A percentile compares a stretch with the other conserved stretches of the same genome.
Conservation (phyloP, 108 stramenopile species). For the Nannochloropsis oceanica region DNA sequence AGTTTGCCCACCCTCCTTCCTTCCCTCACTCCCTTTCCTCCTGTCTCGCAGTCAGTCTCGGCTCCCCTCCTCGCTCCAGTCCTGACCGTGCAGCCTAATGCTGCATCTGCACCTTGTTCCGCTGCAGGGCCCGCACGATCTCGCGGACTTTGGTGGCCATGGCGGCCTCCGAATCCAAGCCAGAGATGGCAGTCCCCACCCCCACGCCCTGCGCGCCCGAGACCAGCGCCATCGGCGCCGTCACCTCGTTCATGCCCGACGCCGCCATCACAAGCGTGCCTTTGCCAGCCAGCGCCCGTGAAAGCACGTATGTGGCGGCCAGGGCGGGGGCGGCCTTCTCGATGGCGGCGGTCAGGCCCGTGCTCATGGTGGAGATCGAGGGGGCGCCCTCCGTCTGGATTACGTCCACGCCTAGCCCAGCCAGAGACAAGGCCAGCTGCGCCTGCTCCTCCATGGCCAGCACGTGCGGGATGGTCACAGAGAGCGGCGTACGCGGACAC, state of each 20-base stretch:
- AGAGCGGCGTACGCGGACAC: conserved; percentile 28
- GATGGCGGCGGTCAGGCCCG: conserved; percentile 28
- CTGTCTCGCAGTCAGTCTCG: background rate
- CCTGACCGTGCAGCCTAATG: no score
- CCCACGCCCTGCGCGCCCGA: conserved; percentile 38
- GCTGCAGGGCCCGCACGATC: background rate
- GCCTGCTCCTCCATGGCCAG: conserved; percentile 37
- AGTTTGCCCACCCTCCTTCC: no score
- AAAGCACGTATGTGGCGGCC: conserved; percentile 34
- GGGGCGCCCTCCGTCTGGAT: conserved; percentile 41
- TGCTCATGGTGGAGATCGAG: conserved; percentile 21
- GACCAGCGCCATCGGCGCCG: conserved; percentile 36
- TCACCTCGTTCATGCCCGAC: conserved; percentile 38
- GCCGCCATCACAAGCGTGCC: conserved; percentile 30
- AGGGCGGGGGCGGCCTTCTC: conserved; percentile 40
- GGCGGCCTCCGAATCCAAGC: background rate
- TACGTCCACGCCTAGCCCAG: conserved; percentile 34
- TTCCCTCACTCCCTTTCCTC: no score
- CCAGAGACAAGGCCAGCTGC: conserved; percentile 26
- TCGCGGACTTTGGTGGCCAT: background rate
- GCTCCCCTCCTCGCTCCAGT: background rate
- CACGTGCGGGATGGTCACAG: conserved; percentile 41
- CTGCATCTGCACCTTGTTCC: background rate
- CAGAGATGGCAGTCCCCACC: conserved; percentile 26
- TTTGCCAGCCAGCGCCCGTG: conserved; percentile 32